Evolutionary conservation across 257 asterid genomes (phyloP).

Genomic region (Cynanchum wilfordii): DNA sequence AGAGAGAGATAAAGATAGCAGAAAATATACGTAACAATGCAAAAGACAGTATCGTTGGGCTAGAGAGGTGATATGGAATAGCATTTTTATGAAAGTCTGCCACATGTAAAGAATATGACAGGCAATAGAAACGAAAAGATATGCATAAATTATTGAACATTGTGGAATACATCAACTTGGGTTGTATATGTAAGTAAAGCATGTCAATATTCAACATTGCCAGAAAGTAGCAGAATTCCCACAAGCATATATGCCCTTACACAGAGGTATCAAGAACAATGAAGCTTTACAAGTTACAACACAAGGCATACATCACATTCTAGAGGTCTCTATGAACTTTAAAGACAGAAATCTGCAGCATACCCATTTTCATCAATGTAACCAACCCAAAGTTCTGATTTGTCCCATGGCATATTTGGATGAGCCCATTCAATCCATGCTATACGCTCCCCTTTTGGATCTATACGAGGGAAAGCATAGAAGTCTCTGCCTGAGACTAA

Average conservation of each 20-base stretch:
- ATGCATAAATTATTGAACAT: background rate
- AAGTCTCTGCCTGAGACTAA: constrained; percentile 75
- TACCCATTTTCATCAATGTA: constrained; percentile 80
- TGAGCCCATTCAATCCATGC: constrained; percentile 98
- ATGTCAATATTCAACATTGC: background rate
- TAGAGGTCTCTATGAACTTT: background rate
- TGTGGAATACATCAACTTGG: background rate
- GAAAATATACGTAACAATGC: background rate
- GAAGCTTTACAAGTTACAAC: background rate
- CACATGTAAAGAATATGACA: background rate
- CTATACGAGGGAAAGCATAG: constrained; percentile 92
- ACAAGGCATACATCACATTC: background rate
- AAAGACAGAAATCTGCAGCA: constrained; percentile 10
- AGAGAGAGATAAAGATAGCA: background rate
- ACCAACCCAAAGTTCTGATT: constrained; percentile 98
- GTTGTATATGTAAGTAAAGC: background rate
- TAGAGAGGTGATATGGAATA: background rate
- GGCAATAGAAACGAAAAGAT: background rate
- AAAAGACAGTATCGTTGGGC: background rate
- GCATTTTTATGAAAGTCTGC: background rate
- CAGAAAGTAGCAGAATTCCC: background rate
- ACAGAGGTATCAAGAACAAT: background rate
- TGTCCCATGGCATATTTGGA: constrained; percentile 99
- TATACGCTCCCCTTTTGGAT: constrained; percentile 68
- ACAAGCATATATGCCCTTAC: background rate